Base-by-base conservation (phyloP, 2,329 filamentous ascomycete genomes). In the Raffaelea ambrosiae region DNA sequence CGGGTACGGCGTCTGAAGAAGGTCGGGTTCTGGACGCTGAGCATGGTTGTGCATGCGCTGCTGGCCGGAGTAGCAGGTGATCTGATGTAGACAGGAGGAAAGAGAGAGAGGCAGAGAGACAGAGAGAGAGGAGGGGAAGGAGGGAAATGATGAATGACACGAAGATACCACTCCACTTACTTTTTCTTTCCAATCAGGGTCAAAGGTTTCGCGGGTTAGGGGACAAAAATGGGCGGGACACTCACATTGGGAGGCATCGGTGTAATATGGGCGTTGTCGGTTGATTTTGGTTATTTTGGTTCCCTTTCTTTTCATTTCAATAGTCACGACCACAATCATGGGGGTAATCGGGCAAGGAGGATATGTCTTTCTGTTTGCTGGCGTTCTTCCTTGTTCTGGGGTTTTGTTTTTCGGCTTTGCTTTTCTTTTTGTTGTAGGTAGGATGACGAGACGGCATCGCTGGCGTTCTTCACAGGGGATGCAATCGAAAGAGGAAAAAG, bases 11-110 rank as follows among this genome's bases (percentile, higher is more conserved):
- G 93, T 40, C 84, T 98, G 62, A 95, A 90, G 64, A 95, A 97
- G 67, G 93, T 66, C 23, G 93, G 93, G 29, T 83, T 97, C 59
- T 98, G 93, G 93, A 95, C 89, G 3, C 74, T 97, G 48, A 90
- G 91, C 57, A 71, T 98, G 49, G 88, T 91, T 7, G 86, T 91
- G 8, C 93, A 98, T 63, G 93, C 91, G 3, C 76, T 98, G 33
- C 93, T 97, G 61, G 85, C 97, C 69, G 93, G 93, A 10, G 86
- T 97, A 74, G 91, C 90, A 4, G 91, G 91, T 16, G 93, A 89
- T 55, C 70, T 83, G 51, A 73, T 81, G 44, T 65, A 29, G 26
- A 7, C 7, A 29, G 26, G 26, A 7, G 26, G 54, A 44, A 11
- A n/a, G 26, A 21, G 14, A 9, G 19, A 13, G 9, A 33, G 29